Conservation (phyloP, 2,329 filamentous ascomycete genomes). For the Verticillium dahliae region DNA sequence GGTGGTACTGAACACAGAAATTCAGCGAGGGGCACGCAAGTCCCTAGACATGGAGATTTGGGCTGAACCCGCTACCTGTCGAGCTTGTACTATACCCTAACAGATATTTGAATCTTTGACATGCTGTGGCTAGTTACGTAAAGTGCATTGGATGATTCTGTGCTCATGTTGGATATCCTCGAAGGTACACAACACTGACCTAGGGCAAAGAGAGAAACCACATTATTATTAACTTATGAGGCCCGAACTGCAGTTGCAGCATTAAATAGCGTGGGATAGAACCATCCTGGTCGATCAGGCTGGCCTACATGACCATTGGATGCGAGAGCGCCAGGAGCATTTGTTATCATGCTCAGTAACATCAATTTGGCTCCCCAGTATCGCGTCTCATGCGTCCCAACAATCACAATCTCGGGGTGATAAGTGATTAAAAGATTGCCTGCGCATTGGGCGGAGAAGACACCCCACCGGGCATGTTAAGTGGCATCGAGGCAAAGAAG, state of each 20-base stretch:
- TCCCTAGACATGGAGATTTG: background rate
- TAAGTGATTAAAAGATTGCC: constrained; percentile 28
- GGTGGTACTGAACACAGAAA: background rate
- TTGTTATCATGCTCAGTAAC: background rate
- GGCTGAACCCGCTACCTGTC: background rate
- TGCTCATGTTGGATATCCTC: too few relatives aligned
- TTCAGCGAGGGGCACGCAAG: background rate
- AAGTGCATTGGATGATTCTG: too few relatives aligned
- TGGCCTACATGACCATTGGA: background rate
- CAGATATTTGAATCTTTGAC: background rate
- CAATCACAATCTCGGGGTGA: background rate
- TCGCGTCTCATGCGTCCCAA: background rate
- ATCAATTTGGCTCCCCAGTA: background rate
- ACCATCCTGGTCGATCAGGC: too few relatives aligned
- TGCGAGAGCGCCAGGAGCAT: background rate
- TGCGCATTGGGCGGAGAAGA: constrained; percentile 36
- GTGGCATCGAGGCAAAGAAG: constrained; percentile 30
- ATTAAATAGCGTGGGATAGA: too few relatives aligned
- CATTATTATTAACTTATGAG: too few relatives aligned
- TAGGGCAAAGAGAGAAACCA: too few relatives aligned
- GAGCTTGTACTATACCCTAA: background rate
- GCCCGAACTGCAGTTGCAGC: too few relatives aligned
- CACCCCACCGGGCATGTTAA: constrained; percentile 35
- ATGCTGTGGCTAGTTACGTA: background rate
- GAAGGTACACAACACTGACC: too few relatives aligned